Conservation (phyloP, 179 eudicot genomes). For the Beta corolliflora region DNA sequence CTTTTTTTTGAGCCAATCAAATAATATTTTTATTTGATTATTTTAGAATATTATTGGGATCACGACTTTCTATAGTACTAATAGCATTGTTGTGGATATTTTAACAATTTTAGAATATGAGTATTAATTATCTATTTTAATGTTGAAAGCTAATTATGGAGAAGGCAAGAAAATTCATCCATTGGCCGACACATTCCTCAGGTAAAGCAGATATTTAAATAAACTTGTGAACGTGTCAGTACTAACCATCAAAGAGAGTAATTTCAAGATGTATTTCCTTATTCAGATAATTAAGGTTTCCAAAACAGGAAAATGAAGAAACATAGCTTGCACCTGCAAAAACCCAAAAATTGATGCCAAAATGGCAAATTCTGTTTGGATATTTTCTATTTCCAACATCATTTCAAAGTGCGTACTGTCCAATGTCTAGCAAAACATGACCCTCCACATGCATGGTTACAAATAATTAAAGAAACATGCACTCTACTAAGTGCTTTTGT, state of each 20-base stretch:
- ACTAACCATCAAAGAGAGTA: neutral
- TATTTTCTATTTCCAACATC: neutral
- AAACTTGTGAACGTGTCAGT: conserved; percentile 26
- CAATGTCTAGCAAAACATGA: conserved; percentile 4
- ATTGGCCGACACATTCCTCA: conserved; percentile 14
- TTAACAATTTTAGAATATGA: too few relatives aligned
- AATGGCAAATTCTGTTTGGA: neutral
- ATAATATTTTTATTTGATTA: too few relatives aligned
- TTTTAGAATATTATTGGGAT: too few relatives aligned
- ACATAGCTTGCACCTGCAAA: neutral
- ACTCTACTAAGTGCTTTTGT: conserved; percentile 12
- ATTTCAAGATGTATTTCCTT: conserved; percentile 25
- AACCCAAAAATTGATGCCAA: conserved; percentile 19
- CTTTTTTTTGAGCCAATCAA: too few relatives aligned
- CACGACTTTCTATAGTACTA: too few relatives aligned
- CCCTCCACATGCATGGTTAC: conserved; percentile 8
- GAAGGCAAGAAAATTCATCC: neutral
- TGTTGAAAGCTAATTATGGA: neutral
- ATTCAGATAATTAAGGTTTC: conserved; percentile 32
- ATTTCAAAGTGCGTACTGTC: conserved; percentile 11
- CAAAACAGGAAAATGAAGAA: conserved; percentile 21
- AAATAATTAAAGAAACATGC: conserved; percentile 22
- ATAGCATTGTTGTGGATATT: too few relatives aligned
- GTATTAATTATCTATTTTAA: neutral
- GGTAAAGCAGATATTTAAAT: neutral